Conservation (phyloP, 2,329 filamentous ascomycete species). For the Penicillium capsulatum region DNA sequence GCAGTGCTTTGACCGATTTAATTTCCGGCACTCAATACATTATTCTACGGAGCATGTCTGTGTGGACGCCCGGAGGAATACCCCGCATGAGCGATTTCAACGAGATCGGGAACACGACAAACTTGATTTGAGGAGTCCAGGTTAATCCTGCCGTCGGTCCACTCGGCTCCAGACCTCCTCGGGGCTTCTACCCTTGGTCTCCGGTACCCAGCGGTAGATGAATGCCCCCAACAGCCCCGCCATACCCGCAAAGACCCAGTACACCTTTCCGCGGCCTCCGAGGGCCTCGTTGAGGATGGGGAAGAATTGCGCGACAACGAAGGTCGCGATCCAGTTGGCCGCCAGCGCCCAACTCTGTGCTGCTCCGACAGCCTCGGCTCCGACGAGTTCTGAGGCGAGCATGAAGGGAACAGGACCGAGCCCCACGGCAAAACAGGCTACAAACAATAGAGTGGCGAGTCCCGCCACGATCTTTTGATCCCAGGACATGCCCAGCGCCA, state of each 20-base stretch:
- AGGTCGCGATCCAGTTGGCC: slow-evolving; percentile 86
- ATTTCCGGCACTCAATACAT: no score
- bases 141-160: slow-evolving; percentile 33
- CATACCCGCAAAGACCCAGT: slow-evolving; percentile 81
- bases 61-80: background rate
- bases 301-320: slow-evolving; percentile 91
- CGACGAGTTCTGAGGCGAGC: slow-evolving; percentile 83
- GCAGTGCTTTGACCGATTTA: no score
- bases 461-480: slow-evolving; percentile 72
- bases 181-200: slow-evolving; percentile 80
- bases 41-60: no score
- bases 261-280: slow-evolving; percentile 76
- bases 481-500: slow-evolving; percentile 76
- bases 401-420: slow-evolving; percentile 94
- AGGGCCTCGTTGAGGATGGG: slow-evolving; percentile 75
- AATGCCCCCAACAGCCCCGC: slow-evolving; percentile 67
- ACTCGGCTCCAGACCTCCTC: slow-evolving; percentile 86
- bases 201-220: slow-evolving; percentile 70
- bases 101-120: no score
- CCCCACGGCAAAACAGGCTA: slow-evolving; percentile 83
- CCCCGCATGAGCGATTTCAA: background rate
- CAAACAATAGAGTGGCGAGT: slow-evolving; percentile 76
- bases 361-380: slow-evolving; percentile 82
- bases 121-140: no score
- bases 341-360: slow-evolving; percentile 84